These are phyloP conservation scores for Penicillium sp. DNA, from an alignment of 2,329 filamentous ascomycete genomes.

Conservation along the genomic window DNA sequence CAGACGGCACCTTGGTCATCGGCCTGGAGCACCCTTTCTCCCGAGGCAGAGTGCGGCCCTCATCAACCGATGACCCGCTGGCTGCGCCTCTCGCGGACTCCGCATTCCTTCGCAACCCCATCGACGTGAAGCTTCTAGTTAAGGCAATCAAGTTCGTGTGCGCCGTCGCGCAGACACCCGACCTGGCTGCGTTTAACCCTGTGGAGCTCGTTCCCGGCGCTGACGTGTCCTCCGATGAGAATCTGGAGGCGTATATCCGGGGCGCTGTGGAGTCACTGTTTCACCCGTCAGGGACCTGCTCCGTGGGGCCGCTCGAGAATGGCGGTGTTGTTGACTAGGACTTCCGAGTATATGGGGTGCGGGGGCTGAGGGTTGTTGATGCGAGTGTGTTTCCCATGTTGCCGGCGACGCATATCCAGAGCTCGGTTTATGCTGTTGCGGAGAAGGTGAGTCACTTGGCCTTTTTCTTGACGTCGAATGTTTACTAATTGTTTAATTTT, in stretches of 20 bases:
- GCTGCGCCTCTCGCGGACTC: conserved; percentile 2
- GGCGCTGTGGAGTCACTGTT: neutral
- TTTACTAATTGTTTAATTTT: too few relatives aligned
- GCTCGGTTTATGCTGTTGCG: conserved; percentile 16
- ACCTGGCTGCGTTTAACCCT: neutral
- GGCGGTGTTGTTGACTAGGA: conserved; percentile 11
- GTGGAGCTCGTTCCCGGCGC: conserved; percentile 7
- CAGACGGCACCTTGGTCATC: conserved; percentile 14
- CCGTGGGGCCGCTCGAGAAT: neutral
- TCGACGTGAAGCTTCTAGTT: conserved; percentile 5
- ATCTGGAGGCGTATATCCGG: conserved; percentile 9
- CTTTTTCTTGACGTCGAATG: too few relatives aligned
- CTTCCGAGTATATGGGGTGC: conserved; percentile 2
- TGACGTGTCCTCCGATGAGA: neutral
- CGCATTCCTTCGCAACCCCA: conserved; percentile 4
- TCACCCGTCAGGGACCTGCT: conserved; percentile 12
- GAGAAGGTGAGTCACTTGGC: neutral
- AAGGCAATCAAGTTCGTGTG: conserved; percentile 9
- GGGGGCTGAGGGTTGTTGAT: conserved; percentile 2
- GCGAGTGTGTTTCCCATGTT: conserved; percentile 12
- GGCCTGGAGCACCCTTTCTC: conserved; percentile 14
- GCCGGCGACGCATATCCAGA: conserved; percentile 13
- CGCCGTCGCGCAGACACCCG: neutral
- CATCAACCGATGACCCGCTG: conserved; percentile 6
- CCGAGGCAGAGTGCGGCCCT: conserved; percentile 11